Base-by-base conservation (phyloP, 495 filamentous ascomycete genomes). In the Penicillium bovifimosum region DNA sequence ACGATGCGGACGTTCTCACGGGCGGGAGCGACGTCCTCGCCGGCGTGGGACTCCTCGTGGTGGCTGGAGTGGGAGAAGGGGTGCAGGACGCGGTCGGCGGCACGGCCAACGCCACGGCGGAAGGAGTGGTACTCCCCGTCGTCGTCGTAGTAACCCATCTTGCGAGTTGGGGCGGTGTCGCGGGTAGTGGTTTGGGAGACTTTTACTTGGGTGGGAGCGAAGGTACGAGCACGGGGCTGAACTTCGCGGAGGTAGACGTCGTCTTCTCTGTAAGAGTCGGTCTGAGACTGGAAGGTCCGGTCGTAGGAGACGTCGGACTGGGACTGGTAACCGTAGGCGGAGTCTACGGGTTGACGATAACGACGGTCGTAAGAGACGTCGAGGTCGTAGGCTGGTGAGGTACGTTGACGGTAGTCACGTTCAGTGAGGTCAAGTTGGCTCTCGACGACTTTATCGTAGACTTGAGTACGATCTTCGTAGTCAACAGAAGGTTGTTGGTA, bases 121-220 rank as follows among this genome's bases (percentile, higher is more conserved):
- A 96, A 85, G 53, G 87, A 92, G 79, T 96, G 91, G 77, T 96
- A 90, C 64, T 90, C 85, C 74, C 91, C 91, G 82, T 92, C 86
- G 76, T 95, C 88, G 88, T 96, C 91, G 90, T 95, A 96, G 83
- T 96, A 96, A 80, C 90, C 91, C 91, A 96, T 96, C 71, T 88
- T 88, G 75, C 76, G 74, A 76, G 62, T 43, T 43, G 69, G 64
- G 47, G 62, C 56, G 56, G 54, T 38, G 33, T 59, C 52, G 45
- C 57, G 71, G 57, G 61, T 68, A 40, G 70, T 72, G 58, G 70
- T 56, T 55, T 68, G 56, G 49, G 56, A 34, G 49, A 61, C 59
- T 56, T 69, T 63, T 42, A 68, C 53, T 20, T 71, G 56, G 54
- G 71, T 60, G 61, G 56, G 65, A 53, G 68, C 65, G 58, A 67